Conservation (phyloP, 345 rosid species). For the Cardamine chenopodiifolia region DNA sequence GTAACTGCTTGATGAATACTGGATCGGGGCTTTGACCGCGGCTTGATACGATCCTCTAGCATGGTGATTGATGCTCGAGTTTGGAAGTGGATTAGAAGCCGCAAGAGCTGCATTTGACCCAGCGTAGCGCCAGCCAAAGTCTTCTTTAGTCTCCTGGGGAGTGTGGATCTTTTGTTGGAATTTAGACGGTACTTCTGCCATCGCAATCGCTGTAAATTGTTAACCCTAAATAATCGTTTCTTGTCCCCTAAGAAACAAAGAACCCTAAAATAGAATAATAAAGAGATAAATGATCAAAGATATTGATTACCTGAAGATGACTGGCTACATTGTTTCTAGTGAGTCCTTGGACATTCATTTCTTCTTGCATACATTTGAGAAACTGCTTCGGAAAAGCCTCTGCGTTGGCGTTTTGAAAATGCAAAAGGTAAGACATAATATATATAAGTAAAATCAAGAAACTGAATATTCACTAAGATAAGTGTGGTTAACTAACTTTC, state of each 20-base stretch:
- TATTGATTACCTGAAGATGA: constrained; percentile 36
- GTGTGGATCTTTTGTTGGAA: not conserved
- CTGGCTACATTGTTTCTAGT: constrained; percentile 27
- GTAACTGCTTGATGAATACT: constrained; percentile 10
- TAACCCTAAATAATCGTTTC: constrained; percentile 7
- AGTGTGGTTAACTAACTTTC: constrained; percentile 13
- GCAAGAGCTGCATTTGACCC: not conserved
- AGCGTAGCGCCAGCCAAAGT: not conserved
- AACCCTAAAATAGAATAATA: not conserved
- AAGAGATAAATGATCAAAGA: not conserved
- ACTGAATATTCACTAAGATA: not conserved
- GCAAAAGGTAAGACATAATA: not conserved
- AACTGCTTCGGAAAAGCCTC: constrained; percentile 31
- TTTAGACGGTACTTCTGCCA: constrained; percentile 35
- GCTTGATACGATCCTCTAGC: not conserved
- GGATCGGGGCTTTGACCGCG: not conserved
- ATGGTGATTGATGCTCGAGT: not conserved
- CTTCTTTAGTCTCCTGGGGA: not conserved
- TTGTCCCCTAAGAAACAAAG: not conserved
- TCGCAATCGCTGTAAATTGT: not conserved
- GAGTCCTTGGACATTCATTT: constrained; percentile 19
- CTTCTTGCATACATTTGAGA: constrained; percentile 33
- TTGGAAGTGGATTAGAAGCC: not conserved
- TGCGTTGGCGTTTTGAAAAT: constrained; percentile 1
- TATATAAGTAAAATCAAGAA: not conserved